Base-by-base conservation (phyloP, 164 flowering plant species). In the Berberis vulgaris region DNA sequence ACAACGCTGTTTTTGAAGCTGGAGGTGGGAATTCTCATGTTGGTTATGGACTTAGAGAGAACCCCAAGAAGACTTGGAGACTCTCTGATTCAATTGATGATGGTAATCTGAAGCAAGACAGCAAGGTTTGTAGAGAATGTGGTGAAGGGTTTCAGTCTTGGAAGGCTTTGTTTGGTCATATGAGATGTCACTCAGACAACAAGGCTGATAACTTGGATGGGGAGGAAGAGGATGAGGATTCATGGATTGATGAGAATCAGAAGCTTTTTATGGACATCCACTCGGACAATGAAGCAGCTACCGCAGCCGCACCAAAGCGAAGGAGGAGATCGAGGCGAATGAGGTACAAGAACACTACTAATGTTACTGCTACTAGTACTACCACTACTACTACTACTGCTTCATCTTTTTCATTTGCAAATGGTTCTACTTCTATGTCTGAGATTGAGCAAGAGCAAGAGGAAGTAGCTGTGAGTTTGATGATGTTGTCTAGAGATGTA, bases 141-240 rank as follows among this genome's bases (percentile, higher is more conserved):
- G 98, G 96, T 4, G 85, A 85, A 73, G 86, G 72, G 62, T 88
- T 88, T 74, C 83, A 76, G 6, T 89, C 98, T 1, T 49, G 74
- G 72, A 89, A 86, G 72, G 92, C 98, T 68, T 73, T 88, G 11
- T 83, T 88, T 73, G 94, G 94, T 57, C 96, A 91, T 67, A 86
- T 91, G 98, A 82, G 83, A 68, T 81, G 81, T 69, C 96, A 93
- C 59, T 79, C 96, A 1, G 86, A 79, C 56, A 81, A 69, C 40
- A 80, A 66, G 6, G 65, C 60, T 2, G 57, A 61, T 49, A 59
- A 44, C 61, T 59, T 61, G 47, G 76, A 26, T 26, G 26, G 26
- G 26, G 26, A 26, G 26, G 26, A 26, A 26, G 26, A 26, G 26
- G 26, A 76, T 26, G 82, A 82, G 49, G 76, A 71, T 57, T 69